phyloP scores from a whole-genome alignment of 2,329 filamentous ascomycete species.

The Trichoderma atroviride region DNA sequence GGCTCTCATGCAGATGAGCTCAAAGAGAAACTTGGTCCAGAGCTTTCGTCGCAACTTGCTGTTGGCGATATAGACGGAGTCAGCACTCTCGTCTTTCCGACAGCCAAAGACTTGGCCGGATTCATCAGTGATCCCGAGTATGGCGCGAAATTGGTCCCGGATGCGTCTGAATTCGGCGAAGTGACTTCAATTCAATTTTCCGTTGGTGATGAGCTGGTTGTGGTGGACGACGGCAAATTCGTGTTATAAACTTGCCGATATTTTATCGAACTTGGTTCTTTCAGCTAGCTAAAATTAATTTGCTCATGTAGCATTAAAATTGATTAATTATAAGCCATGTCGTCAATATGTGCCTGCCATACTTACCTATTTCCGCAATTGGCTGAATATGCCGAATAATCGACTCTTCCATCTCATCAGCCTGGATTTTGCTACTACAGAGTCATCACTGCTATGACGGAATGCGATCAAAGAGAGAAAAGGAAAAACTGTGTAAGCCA shows the following conservation, averaged over 20 bases:
- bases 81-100: constrained; percentile 14
- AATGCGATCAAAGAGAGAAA: neutral
- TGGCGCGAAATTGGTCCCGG: neutral
- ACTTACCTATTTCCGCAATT: neutral
- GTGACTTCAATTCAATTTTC: constrained; percentile 11
- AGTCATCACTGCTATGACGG: neutral
- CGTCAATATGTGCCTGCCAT: neutral
- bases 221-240: constrained; percentile 1
- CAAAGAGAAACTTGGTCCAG: neutral
- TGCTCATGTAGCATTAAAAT: neutral
- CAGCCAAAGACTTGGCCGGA: constrained; percentile 4
- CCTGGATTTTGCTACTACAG: neutral
- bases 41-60: constrained; percentile 2
- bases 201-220: constrained; percentile 13
- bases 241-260: neutral
- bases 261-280: neutral
- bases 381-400: neutral
- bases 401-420: neutral
- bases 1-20: neutral
- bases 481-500: neutral
- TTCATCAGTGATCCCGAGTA: constrained; percentile 5
- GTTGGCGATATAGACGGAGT: constrained; percentile 15
- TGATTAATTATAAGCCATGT: neutral
- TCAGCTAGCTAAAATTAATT: neutral
- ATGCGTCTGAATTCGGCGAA: constrained; percentile 3